These are phyloP conservation scores for Leavenworthia alabamica DNA, from an alignment of 345 rosid genomes.

Conservation along the genomic window DNA sequence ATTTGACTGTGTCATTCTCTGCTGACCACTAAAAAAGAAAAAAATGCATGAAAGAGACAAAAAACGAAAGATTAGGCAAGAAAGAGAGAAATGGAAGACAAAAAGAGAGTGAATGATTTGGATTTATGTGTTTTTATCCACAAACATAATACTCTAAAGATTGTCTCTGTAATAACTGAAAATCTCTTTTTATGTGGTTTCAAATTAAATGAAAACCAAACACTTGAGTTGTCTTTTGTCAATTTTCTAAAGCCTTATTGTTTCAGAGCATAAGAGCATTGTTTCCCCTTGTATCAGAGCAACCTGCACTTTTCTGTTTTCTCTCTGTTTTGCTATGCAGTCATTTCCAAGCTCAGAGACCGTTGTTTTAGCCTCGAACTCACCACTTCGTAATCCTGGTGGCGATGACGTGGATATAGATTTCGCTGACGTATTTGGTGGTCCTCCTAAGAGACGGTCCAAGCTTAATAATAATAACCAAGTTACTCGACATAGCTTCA, in stretches of 20 bases:
- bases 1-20: not conserved
- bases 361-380: conserved; percentile 31
- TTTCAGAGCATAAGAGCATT: conserved; percentile 2
- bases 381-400: conserved; percentile 20
- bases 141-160: conserved; percentile 3
- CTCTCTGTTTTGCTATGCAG: conserved; percentile 34
- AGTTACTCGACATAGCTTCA: conserved; percentile 35
- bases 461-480: conserved; percentile 38
- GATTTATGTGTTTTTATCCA: conserved; percentile 16
- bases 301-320: not conserved
- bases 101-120: conserved; percentile 17
- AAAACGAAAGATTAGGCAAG: not conserved
- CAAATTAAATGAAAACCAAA: conserved; percentile 21
- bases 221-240: conserved; percentile 15
- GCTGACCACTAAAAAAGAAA: conserved; percentile 5
- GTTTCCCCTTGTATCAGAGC: conserved; percentile 9
- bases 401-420: conserved; percentile 47
- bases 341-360: conserved; percentile 31
- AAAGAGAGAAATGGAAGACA: not conserved
- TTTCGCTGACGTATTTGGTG: conserved; percentile 81
- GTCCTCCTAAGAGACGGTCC: conserved; percentile 58
- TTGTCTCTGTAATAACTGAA: conserved; percentile 1
- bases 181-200: conserved; percentile 19
- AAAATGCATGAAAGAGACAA: not conserved
- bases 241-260: not conserved